Base-by-base conservation (phyloP, 257 asterid species). In the Solanum peruvianum region DNA sequence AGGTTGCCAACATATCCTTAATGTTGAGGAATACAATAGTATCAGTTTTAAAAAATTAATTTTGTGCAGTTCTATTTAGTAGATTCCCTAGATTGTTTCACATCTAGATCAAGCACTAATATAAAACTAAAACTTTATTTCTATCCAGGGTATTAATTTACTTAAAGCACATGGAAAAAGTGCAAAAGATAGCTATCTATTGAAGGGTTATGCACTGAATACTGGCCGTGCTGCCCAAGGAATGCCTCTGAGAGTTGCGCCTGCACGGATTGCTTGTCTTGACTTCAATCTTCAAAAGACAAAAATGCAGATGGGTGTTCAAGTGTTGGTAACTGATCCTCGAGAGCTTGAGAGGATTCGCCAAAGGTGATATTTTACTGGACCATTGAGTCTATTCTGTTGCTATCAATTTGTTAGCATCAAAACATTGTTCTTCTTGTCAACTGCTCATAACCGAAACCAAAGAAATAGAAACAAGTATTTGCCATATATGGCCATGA, bases 271-370 rank as follows among this genome's bases (percentile, higher is more conserved):
- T 87, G 99, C 99, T 82, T 96, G 98, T 90, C 99, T 96, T 25
- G 99, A 96, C 89, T 95, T 96, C 86, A 96, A 96, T 91, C 98
- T 96, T 90, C 99, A 96, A 60, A 96, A 90, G 92, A 93, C 98
- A 12, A 96, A 96, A 91, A 94, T 96, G 99, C 99, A 95, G 91
- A 93, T 95, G 97, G 99, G 99, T n/a, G 91, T 96, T 87, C 99
- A 96, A 92, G 98, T 96, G 84, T 91, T 96, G 58, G 98, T 96
- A 88, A 92, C 91, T 86, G 99, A 96, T 89, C 99, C 99, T 29
- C 89, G 98, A 89, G 99, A 96, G 94, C 94, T 96, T 91, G 99
- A 96, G 85, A 96, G 93, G 93, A 96, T 96, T 89, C 98, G 98
- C 47, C 98, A 96, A 91, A 93, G 99, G 99, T 95, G 90, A 89